Evolutionary conservation across 805 yeast genomes (phyloP), one percentile per base, ranked within the genome.

Genomic region (Novakomyces olei): DNA sequence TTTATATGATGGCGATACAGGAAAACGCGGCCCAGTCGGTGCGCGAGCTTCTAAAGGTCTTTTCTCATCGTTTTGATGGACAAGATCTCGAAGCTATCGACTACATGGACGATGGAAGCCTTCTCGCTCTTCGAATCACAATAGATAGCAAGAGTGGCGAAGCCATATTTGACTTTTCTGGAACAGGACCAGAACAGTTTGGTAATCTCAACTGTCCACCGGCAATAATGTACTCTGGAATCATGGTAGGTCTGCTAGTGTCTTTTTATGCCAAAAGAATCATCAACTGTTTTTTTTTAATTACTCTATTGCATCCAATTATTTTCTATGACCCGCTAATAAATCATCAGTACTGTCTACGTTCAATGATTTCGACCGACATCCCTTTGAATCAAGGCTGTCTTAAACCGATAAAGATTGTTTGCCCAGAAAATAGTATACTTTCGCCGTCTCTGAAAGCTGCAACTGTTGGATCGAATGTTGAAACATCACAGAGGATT

Each of bases 351-450:
- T 85, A 85, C 51, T 81, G 85, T 38, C 54, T 85, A 44, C 58
- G 98, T 38, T 75, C 91, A 35, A 58, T 85, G 47, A 83, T 85
- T 23, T 70, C 75, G 39, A 79, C 72, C 39, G 83, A 77, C 40
- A 81, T 85, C 36, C 98, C 98, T 1, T 59, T 85, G 47, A 85
- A 85, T 49, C 92, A 81, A 48, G 96, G 98, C 5, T 85, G 95
- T 50, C 59, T 85, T 41, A 58, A 65, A 33, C 94, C 95, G 1
- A 67, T 85, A 32, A 57, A 68, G 5, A 69, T 85, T 18, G 54
- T 53, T 2, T 66, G 72, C 30, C 83, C 83, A 3, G 57, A 60
- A 28, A 65, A 65, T 6, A 65, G 74, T 3, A 53, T 76, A 10
- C 56, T 88, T 9, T 64, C 74, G 17, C 95, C 96, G 2, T 66